A percentile compares a stretch with the other conserved stretches of the same genome.
These are phyloP conservation scores for Haberlea rhodopensis DNA, from an alignment of 257 asterid genomes.

Conservation along the genomic window DNA sequence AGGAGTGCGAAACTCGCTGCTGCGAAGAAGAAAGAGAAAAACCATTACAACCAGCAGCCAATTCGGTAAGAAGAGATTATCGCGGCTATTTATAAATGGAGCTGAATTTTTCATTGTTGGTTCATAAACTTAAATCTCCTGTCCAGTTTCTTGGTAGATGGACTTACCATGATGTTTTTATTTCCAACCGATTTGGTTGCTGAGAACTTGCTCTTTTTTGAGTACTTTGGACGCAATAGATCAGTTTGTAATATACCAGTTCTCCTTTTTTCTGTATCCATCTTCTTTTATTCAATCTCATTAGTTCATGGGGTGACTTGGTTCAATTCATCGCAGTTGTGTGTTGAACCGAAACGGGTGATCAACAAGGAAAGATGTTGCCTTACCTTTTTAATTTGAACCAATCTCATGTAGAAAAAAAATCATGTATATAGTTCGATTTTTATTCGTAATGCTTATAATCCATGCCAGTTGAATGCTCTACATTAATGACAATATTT, in stretches of 20 bases:
- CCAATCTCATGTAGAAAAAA: too few species aligned
- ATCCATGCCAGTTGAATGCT: too few species aligned
- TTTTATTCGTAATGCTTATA: too few species aligned
- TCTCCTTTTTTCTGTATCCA: constrained; percentile 26
- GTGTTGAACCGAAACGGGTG: too few species aligned
- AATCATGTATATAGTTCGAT: too few species aligned
- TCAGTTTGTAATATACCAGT: constrained; percentile 35
- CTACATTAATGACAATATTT: too few species aligned
- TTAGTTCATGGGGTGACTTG: too few species aligned
- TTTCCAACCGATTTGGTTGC: constrained; percentile 21
- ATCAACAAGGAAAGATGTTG: too few species aligned
- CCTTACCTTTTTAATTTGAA: too few species aligned
- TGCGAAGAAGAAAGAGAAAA: constrained; percentile 96
- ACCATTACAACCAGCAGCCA: constrained; percentile 92
- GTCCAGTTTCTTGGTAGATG: constrained; percentile 30
- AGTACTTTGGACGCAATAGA: constrained; percentile 29
- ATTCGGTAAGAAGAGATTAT: constrained; percentile 51
- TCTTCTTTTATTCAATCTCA: constrained; percentile 18
- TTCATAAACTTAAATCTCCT: constrained; percentile 37
- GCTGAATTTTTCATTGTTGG: too few species aligned
- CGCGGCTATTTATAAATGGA: too few species aligned
- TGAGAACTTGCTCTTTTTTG: constrained; percentile 22
- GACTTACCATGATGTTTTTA: constrained; percentile 28
- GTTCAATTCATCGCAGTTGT: too few species aligned
- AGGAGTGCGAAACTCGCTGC: constrained; percentile 84